Conservation (phyloP, 2,329 filamentous ascomycete genomes). For the Beauveria rudraprayagi region DNA sequence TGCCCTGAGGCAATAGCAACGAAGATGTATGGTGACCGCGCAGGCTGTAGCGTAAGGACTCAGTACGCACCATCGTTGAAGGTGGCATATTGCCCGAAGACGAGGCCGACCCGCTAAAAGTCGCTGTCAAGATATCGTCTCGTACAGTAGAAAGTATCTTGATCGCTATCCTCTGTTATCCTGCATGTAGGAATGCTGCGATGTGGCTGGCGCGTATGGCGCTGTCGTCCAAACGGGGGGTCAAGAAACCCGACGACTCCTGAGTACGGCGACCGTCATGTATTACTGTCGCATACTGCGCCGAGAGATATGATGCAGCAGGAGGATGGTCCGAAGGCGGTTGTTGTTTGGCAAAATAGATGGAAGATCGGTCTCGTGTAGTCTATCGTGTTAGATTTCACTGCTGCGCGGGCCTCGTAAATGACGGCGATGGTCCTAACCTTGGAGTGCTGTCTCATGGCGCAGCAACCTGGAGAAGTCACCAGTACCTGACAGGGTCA, state of each 20-base stretch:
- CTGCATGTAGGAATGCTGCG: background rate
- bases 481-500: constrained; percentile 5
- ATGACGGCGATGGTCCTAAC: constrained; percentile 8
- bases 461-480: constrained; percentile 8
- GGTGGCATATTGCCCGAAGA: constrained; percentile 28
- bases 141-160: background rate
- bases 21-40: background rate
- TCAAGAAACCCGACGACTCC: constrained; percentile 11
- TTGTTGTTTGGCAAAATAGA: background rate
- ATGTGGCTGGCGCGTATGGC: constrained; percentile 2
- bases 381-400: background rate
- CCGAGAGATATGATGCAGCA: background rate
- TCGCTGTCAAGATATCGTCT: constrained; percentile 16
- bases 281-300: background rate
- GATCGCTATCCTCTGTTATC: background rate
- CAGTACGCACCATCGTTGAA: constrained; percentile 42
- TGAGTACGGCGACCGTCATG: constrained; percentile 6
- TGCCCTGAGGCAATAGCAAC: background rate
- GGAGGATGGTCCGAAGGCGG: background rate
- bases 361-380: background rate
- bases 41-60: background rate
- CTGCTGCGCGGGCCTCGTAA: background rate
- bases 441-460: constrained; percentile 6
- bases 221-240: constrained; percentile 7
- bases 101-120: constrained; percentile 28